phyloP scores from a whole-genome alignment of 805 yeast genomes.

The Spathaspora hagerdaliae region DNA sequence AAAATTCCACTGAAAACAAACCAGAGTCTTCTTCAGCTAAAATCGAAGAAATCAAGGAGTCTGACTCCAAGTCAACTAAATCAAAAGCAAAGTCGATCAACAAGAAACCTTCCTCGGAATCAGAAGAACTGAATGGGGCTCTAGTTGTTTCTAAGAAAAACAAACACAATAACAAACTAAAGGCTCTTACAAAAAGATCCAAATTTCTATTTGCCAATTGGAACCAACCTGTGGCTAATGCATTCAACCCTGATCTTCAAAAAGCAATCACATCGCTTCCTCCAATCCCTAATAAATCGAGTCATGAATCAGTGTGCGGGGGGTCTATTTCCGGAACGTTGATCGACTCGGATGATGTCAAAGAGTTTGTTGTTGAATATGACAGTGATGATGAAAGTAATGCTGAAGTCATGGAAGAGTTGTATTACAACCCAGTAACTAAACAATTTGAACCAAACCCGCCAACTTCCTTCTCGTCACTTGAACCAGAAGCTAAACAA shows the following conservation, averaged over 20 bases:
- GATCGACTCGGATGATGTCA: constrained; percentile 8
- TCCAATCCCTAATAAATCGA: neutral
- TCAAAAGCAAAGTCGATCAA: neutral
- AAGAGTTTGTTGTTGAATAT: constrained; percentile 28
- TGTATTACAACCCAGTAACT: constrained; percentile 29
- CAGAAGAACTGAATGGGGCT: neutral
- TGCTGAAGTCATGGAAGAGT: constrained; percentile 18
- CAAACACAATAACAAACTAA: constrained; percentile 10
- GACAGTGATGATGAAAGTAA: constrained; percentile 19
- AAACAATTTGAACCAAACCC: constrained; percentile 27
- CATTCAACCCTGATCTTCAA: constrained; percentile 10
- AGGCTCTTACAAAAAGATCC: constrained; percentile 11
- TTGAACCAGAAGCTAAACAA: constrained; percentile 2
- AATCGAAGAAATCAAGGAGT: constrained; percentile 1
- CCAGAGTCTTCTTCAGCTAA: neutral
- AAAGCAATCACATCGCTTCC: neutral
- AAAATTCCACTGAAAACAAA: constrained; percentile 3
- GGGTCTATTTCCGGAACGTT: neutral
- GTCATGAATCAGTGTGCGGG: neutral
- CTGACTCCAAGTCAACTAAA: neutral
- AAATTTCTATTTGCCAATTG: constrained; percentile 24
- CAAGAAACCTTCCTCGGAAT: neutral
- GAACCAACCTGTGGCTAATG: constrained; percentile 24
- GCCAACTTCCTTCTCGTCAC: constrained; percentile 15
- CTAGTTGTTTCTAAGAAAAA: neutral